A percentile compares a stretch with the other conserved stretches of the same genome.
Evolutionary conservation across 2,329 filamentous ascomycete species (phyloP).

Genomic region (Hortaea werneckii): DNA sequence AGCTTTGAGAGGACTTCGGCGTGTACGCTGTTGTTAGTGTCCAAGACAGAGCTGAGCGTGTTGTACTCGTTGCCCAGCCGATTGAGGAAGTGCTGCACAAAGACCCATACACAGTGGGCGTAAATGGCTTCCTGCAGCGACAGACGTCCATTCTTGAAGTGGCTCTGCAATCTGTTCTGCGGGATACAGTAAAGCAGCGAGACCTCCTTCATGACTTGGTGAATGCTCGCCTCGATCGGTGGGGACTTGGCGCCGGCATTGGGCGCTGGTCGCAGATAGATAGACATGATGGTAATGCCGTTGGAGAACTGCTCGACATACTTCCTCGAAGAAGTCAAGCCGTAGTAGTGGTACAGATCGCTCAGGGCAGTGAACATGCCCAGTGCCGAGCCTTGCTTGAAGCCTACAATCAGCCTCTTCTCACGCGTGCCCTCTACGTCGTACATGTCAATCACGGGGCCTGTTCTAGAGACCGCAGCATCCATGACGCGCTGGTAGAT

Average conservation of each 20-base stretch:
- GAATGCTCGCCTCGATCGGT: constrained; percentile 85
- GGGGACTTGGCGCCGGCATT: constrained; percentile 51
- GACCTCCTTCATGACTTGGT: constrained; percentile 98
- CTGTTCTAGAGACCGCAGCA: constrained; percentile 71
- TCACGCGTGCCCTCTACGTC: constrained; percentile 86
- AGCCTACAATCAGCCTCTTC: constrained; percentile 89
- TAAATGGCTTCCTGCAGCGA: constrained; percentile 96
- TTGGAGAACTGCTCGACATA: constrained; percentile 98
- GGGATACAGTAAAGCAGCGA: constrained; percentile 96
- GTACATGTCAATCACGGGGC: constrained; percentile 95
- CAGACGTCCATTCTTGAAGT: constrained; percentile 76
- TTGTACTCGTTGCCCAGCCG: constrained; percentile 86
- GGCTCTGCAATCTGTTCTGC: constrained; percentile 86
- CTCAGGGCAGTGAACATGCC: constrained; percentile 92
- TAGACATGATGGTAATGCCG: constrained; percentile 91
- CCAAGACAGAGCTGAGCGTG: constrained; percentile 70
- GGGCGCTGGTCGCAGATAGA: constrained; percentile 72
- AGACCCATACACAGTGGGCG: constrained; percentile 94
- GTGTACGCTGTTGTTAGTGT: constrained; percentile 71
- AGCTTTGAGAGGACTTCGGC: constrained; percentile 87
- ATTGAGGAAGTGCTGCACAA: constrained; percentile 96
- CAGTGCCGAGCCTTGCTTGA: constrained; percentile 82
- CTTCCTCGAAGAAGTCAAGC: constrained; percentile 88
- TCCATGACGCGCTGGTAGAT: constrained; percentile 93
- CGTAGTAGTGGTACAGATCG: constrained; percentile 97